Evolutionary conservation across 2,329 filamentous ascomycete genomes (phyloP), one percentile per base, ranked within the genome.

Genomic region (Aspergillus alliaceus): DNA sequence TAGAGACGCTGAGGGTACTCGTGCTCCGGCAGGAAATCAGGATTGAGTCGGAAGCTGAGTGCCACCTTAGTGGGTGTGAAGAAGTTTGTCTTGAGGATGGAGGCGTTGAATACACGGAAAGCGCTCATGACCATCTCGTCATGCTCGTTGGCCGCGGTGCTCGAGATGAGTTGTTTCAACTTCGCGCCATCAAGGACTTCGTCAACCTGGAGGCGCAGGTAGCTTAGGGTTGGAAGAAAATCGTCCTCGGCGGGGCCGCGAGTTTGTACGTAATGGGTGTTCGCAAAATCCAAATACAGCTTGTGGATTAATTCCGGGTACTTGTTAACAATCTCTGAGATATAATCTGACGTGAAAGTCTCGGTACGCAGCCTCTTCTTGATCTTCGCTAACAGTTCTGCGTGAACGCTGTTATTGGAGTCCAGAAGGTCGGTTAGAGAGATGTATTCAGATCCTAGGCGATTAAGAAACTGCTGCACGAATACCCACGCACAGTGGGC

Each of bases 1-100:
- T 95, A 99, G 8, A 99, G 82, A 6, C 88, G 91, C 74, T 93
- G 91, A 44, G 95, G 90, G 75, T 99, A 99, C 77, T 99, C 95
- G 53, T 93, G 87, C 59, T 89, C 84, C 4, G 95, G 95, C 35
- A 99, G 81, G 84, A 99, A 99, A 59, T 76, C 71, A 2, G 76
- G 72, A 71, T 97, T 89, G 60, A 99, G 80, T 54, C 95, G 90
- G 86, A 99, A 99, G 80, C 92, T 96, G 66, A 99, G 84, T 9
- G 95, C 95, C 37, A 99, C 93, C 83, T 99, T 99, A 63, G 95
- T 99, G 0, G 95, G 95, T 0, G 95, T 99, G 82, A 96, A 97
- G 76, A 89, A 90, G 81, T 99, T 99, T 66, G 95, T 99, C 85
- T 98, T 99, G 65, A 98, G 83, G 46, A 98, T 88, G 47, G 90